Conservation (phyloP, 2,329 filamentous ascomycete genomes). For the Hypoxylon sp. region DNA sequence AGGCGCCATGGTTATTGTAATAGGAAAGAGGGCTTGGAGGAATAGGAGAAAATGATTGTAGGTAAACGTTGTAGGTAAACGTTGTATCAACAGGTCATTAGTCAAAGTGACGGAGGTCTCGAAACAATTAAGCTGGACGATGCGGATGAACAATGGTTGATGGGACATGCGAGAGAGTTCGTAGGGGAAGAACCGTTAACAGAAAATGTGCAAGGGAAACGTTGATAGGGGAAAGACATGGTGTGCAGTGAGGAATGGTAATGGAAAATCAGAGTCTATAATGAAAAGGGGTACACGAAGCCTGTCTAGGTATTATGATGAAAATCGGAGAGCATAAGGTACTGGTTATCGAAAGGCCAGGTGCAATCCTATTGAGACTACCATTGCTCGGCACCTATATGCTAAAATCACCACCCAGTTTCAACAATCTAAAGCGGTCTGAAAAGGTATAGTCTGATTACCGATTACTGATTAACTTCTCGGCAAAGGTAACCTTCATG, state of each 20-base stretch:
- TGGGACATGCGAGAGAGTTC: not conserved
- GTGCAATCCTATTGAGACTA: not conserved
- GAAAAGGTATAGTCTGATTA: not conserved
- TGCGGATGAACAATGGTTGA: not conserved
- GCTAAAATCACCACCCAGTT: not conserved
- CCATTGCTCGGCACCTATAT: not conserved
- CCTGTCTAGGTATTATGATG: not conserved
- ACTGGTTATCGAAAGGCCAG: not conserved
- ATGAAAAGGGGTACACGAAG: not conserved
- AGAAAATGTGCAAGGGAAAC: not conserved
- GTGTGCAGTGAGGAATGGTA: not conserved
- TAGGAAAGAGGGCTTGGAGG: not conserved
- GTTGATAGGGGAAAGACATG: not conserved
- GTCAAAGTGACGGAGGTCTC: not conserved
- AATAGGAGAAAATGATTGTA: not conserved
- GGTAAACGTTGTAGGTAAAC: not conserved
- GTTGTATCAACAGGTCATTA: not conserved
- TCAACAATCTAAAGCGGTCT: not conserved
- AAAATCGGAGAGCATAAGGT: not conserved
- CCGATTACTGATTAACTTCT: not conserved
- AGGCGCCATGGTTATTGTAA: not conserved
- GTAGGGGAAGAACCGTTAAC: not conserved
- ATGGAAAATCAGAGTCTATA: not conserved
- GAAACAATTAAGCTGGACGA: not conserved
- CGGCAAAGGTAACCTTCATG: not conserved